Evolutionary conservation across 2,329 filamentous ascomycete species (phyloP).

Genomic region (Phialocephala sp.): DNA sequence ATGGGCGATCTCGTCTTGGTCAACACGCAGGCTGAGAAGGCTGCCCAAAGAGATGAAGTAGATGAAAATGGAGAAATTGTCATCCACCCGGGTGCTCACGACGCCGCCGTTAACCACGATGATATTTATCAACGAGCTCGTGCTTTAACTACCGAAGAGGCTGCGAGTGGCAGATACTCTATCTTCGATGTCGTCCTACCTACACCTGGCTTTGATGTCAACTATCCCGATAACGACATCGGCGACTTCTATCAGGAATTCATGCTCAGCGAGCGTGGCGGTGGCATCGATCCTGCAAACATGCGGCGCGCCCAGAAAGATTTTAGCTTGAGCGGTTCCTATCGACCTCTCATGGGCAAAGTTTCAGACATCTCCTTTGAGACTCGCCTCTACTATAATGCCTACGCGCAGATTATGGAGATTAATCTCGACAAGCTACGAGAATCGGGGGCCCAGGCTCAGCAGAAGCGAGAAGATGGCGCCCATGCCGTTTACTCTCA

Average conservation of each 20-base stretch:
- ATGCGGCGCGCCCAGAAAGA: slow-evolving; percentile 90
- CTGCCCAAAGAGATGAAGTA: slow-evolving; percentile 36
- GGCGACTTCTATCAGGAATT: slow-evolving; percentile 85
- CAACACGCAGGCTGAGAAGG: slow-evolving; percentile 30
- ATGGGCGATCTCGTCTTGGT: slow-evolving; percentile 73
- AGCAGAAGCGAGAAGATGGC: slow-evolving; percentile 6
- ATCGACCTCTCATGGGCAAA: slow-evolving; percentile 82
- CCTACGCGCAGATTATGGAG: slow-evolving; percentile 83
- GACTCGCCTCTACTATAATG: slow-evolving; percentile 71
- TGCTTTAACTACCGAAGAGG: slow-evolving; percentile 77
- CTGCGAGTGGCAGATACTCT: slow-evolving; percentile 73
- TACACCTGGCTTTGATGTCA: slow-evolving; percentile 87
- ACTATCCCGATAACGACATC: slow-evolving; percentile 84
- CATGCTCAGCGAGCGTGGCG: slow-evolving; percentile 82
- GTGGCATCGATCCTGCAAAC: slow-evolving; percentile 77
- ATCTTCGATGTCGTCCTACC: slow-evolving; percentile 92
- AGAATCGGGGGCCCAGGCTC: slow-evolving; percentile 19
- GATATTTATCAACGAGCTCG: slow-evolving; percentile 73
- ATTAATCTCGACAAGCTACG: slow-evolving; percentile 74
- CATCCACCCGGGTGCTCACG: slow-evolving; percentile 61
- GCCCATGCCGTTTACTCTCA: background rate
- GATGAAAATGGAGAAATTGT: slow-evolving; percentile 48
- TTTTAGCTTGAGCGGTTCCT: slow-evolving; percentile 85
- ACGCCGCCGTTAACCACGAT: slow-evolving; percentile 58
- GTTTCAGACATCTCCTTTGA: slow-evolving; percentile 68